phyloP scores from a whole-genome alignment of 495 filamentous ascomycete genomes.

The Cenococcum geophilum region DNA sequence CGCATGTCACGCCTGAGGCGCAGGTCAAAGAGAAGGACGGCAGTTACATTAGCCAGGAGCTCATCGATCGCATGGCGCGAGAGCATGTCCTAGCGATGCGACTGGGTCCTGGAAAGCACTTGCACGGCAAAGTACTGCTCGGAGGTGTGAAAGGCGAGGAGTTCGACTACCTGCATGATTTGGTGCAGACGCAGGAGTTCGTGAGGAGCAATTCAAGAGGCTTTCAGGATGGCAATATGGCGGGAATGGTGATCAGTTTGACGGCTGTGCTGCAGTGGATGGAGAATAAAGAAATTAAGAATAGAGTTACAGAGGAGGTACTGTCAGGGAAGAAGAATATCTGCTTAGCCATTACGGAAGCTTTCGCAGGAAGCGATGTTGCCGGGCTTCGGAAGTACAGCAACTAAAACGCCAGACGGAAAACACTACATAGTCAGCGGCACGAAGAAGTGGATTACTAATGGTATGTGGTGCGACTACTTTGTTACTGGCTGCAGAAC shows the following conservation, averaged over 20 bases:
- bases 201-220: slow-evolving; percentile 53
- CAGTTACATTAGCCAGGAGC: slow-evolving; percentile 64
- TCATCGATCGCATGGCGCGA: slow-evolving; percentile 72
- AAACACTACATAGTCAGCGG: slow-evolving; percentile 82
- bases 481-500: slow-evolving; percentile 79
- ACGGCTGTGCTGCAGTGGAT: slow-evolving; percentile 78
- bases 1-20: slow-evolving; percentile 65
- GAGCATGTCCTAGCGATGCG: slow-evolving; percentile 74
- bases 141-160: slow-evolving; percentile 69
- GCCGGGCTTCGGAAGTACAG: slow-evolving; percentile 77
- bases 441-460: slow-evolving; percentile 93
- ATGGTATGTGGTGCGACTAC: slow-evolving; percentile 77
- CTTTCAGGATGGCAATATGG: slow-evolving; percentile 56
- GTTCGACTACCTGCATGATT: slow-evolving; percentile 83
- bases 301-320: slow-evolving; percentile 62
- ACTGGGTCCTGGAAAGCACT: slow-evolving; percentile 74
- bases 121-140: slow-evolving; percentile 62
- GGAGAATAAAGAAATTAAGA: slow-evolving; percentile 57
- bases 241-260: slow-evolving; percentile 78
- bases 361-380: slow-evolving; percentile 83
- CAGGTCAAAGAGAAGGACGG: slow-evolving; percentile 72
- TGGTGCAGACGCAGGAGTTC: slow-evolving; percentile 70
- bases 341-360: slow-evolving; percentile 81
- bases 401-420: slow-evolving; percentile 72
- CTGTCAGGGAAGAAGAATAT: slow-evolving; percentile 81